Base-by-base conservation (phyloP, 2,329 filamentous ascomycete species). In the Colletotrichum plurivorum region DNA sequence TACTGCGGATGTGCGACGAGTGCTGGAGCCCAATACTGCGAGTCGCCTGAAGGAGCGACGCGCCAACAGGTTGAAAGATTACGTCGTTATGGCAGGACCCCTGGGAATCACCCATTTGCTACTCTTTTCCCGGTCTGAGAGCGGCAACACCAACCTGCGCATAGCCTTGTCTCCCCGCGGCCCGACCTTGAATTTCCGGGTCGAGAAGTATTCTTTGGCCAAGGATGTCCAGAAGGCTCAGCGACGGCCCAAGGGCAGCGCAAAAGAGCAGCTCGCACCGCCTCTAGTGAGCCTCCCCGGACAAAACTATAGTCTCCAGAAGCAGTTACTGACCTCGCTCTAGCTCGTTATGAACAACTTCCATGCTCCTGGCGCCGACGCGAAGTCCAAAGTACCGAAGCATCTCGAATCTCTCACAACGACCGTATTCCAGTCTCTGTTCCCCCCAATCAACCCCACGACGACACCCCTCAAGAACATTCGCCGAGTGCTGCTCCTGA, bases 261-360 rank as follows among this genome's bases (percentile, higher is more conserved):
- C 93, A 71, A 95, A 95, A 78, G 94, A 97, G 79, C 97, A 94
- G 76, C 86, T 93, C 66, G 94, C 91, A 51, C 91, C 96, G 7
- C 96, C 96, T 71, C 82, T 98, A 82, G 90, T 92, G 88, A 71
- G 83, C n/a, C 10, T 8, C 20, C 9, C 20, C 39, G 18, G n/a
- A 66, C 52, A 45, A 46, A n/a, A 16, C n/a, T 27, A 6, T n/a
- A 10, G 31, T 36, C 16, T 18, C 31, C 45, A 27, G n/a, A 36
- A 70, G 43, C 66, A 31, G 41, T 6, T 56, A 69, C 74, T 82
- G 76, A 82, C 73, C 7, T 39, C 13, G 58, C 3, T 36, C 8
- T 70, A 92, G 89, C 88, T 99, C 52, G 96, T 99, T 73, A 98
- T 99, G 96, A 99, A 99, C 84, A 98, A 97, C 80, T 97, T 99